phyloP scores from a whole-genome alignment of 768 basidiomycete genomes.

The Dioszegia aurantiaca region DNA sequence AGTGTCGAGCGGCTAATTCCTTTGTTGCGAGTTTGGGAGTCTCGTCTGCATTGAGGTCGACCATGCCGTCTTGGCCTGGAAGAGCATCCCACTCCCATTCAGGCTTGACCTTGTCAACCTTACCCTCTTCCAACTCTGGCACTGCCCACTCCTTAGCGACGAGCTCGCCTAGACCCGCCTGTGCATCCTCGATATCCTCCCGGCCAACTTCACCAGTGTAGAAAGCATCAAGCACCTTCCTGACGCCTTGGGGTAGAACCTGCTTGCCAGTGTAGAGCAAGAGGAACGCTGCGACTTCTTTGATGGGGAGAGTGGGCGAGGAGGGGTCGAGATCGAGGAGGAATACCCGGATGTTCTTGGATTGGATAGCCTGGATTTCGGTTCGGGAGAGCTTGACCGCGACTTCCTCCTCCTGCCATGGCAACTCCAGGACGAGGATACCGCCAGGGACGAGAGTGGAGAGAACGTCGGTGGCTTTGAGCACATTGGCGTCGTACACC shows the following conservation, averaged over 20 bases:
- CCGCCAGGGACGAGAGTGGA: constrained; percentile 63
- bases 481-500: constrained; percentile 69
- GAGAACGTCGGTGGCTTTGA: constrained; percentile 74
- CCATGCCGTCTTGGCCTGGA: constrained; percentile 68
- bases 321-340: constrained; percentile 55
- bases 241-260: constrained; percentile 56
- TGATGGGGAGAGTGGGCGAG: constrained; percentile 55
- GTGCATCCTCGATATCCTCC: constrained; percentile 62
- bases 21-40: constrained; percentile 81
- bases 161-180: constrained; percentile 66
- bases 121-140: constrained; percentile 50
- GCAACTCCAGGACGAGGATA: constrained; percentile 67
- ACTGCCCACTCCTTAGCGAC: constrained; percentile 54
- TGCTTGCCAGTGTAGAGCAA: constrained; percentile 61
- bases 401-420: constrained; percentile 77
- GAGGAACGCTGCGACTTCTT: constrained; percentile 76
- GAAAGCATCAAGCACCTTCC: constrained; percentile 51
- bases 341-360: constrained; percentile 56
- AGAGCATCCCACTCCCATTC: constrained; percentile 51
- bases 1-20: constrained; percentile 56
- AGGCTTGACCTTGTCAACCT: constrained; percentile 41
- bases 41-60: constrained; percentile 54
- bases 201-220: constrained; percentile 50
- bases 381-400: constrained; percentile 63
- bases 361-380: constrained; percentile 56